These are phyloP conservation scores for Rhodomyrtus tomentosa DNA, from an alignment of 345 rosid genomes.

Conservation along the genomic window DNA sequence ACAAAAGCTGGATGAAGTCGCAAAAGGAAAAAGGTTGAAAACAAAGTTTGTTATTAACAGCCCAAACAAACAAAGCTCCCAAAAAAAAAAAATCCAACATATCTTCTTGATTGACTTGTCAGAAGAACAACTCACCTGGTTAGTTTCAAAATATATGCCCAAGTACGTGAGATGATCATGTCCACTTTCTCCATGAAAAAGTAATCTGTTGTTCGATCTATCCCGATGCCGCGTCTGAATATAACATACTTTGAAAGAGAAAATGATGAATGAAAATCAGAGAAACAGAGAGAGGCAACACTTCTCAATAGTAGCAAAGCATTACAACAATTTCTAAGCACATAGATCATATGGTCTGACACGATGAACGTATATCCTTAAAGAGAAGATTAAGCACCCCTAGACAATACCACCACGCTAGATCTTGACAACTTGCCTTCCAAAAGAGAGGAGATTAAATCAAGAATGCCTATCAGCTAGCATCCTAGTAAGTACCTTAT, in stretches of 20 bases:
- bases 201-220: conserved; percentile 67
- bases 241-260: conserved; percentile 51
- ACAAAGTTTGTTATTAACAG: neutral
- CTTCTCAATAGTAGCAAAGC: neutral
- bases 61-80: neutral
- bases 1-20: conserved; percentile 3
- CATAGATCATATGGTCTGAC: neutral
- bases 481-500: conserved; percentile 45
- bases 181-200: conserved; percentile 84
- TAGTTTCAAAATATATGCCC: conserved; percentile 53
- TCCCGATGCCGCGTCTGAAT: conserved; percentile 88
- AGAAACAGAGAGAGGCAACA: neutral
- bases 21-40: conserved; percentile 1
- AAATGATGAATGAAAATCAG: neutral
- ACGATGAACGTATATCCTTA: neutral
- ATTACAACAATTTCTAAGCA: neutral
- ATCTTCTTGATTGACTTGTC: neutral
- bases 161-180: conserved; percentile 64
- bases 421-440: neutral
- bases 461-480: neutral
- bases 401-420: neutral
- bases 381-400: neutral
- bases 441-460: neutral
- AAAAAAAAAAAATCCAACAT: neutral
- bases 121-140: conserved; percentile 41